A percentile compares a stretch with the other conserved stretches of the same genome.
Evolutionary conservation across 2,329 filamentous ascomycete genomes (phyloP).

Genomic region (Trichothecium sympodiale): DNA sequence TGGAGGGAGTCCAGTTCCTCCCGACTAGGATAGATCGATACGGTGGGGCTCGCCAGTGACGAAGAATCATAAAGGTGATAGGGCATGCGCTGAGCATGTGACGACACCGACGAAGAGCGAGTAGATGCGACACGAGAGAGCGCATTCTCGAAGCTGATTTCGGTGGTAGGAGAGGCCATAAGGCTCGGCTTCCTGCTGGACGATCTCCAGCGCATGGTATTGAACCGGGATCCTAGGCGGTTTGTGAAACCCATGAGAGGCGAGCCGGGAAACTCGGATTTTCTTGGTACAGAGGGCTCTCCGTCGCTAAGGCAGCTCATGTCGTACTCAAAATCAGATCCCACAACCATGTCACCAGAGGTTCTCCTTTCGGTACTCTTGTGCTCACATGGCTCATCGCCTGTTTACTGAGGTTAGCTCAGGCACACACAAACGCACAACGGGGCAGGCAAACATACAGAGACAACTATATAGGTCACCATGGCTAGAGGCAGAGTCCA

Average conservation of each 20-base stretch:
- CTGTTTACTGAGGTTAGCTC: conserved; percentile 25
- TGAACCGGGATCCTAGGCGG: conserved; percentile 52
- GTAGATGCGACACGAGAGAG: conserved; percentile 60
- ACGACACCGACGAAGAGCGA: conserved; percentile 67
- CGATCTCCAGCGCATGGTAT: conserved; percentile 40
- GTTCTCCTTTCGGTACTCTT: conserved; percentile 30
- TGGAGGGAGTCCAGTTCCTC: conserved; percentile 38
- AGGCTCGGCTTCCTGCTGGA: conserved; percentile 32
- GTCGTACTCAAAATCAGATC: conserved; percentile 50
- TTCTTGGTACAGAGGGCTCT: conserved; percentile 35
- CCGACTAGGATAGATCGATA: conserved; percentile 50
- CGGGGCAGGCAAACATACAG: conserved; percentile 49
- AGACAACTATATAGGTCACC: conserved; percentile 53
- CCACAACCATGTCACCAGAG: conserved; percentile 24
- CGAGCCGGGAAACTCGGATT: conserved; percentile 49
- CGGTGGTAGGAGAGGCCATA: conserved; percentile 57
- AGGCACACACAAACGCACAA: conserved; percentile 3
- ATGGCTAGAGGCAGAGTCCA: conserved; percentile 13
- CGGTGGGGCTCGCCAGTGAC: conserved; percentile 49
- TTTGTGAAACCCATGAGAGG: conserved; percentile 51
- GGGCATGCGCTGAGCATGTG: conserved; percentile 36
- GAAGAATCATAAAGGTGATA: too few species aligned
- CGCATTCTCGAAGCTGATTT: conserved; percentile 72
- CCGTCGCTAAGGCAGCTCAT: conserved; percentile 54
- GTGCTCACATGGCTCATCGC: conserved; percentile 51